Evolutionary conservation across 371 early-diverging fungal genomes (phyloP), one percentile per base, ranked within the genome.

Genomic region (Mucor lusitanicus): DNA sequence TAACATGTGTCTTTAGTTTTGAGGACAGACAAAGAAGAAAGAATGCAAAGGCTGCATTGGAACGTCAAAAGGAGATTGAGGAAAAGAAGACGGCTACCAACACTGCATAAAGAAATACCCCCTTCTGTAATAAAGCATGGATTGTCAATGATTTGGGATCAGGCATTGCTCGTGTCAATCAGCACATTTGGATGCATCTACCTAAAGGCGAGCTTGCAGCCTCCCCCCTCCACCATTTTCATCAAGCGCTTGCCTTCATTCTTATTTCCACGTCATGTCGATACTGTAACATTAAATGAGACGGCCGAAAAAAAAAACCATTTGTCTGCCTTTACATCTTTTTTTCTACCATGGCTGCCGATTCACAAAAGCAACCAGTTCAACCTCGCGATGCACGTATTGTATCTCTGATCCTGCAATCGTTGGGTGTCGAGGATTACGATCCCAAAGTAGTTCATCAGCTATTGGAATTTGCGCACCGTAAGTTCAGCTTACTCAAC

Each of bases 361-460:
- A 71, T 59, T 63, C 72, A 48, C 68, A 67, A 50, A 72, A 72
- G 42, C 62, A 64, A 64, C 64, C 72, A 21, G 60, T 56, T 46
- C 71, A 72, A 57, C 99, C 99, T 13, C 83, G 95, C 32, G 96
- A 97, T 79, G 97, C 96, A 25, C 91, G 93, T 81, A 89, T 98
- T 25, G 90, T 99, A 63, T 93, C 97, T 2, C 80, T 99, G 60
- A 89, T 99, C 33, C 79, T 99, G 39, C 90, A 95, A 70, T 92
- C 97, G 3, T 85, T 94, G 30, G 98, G 95, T 11, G 91, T 99
- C 19, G 92, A 95, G 61, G 98, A 99, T 64, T 97, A 94, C 74
- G 98, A 99, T 72, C 98, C 98, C 11, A 91, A 94, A 77, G 99
- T 99, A 8, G 92, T 99, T 42, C 92, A 94, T 62, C 98, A 98